A percentile compares a stretch with the other conserved stretches of the same genome.
Evolutionary conservation across 768 basidiomycete genomes (phyloP).

Genomic region (Panellus pusillus): DNA sequence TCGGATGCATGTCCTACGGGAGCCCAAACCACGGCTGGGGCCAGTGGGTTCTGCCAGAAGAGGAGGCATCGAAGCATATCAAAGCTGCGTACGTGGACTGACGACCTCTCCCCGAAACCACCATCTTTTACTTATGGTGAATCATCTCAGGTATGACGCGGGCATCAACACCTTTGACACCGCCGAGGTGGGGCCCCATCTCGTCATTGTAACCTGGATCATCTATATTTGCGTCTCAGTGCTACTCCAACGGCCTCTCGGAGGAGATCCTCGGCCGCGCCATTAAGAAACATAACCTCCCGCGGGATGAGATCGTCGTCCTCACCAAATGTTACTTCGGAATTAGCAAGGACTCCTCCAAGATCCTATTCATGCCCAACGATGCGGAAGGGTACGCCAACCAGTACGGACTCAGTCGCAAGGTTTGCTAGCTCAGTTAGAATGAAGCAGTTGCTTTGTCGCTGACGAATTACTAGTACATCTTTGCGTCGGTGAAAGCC

Average conservation of each 20-base stretch:
- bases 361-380: constrained; percentile 20
- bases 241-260: constrained; percentile 44
- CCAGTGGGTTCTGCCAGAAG: neutral
- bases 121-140: neutral
- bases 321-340: constrained; percentile 45
- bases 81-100: neutral
- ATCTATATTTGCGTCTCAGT: constrained; percentile 19
- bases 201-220: too few species aligned
- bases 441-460: neutral
- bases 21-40: neutral
- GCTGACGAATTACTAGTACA: constrained; percentile 36
- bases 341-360: neutral
- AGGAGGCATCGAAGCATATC: neutral
- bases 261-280: constrained; percentile 51
- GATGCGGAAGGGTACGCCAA: constrained; percentile 34
- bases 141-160: neutral
- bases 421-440: constrained; percentile 27
- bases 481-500: constrained; percentile 47
- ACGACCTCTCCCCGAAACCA: neutral
- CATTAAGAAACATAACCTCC: constrained; percentile 44
- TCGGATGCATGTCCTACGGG: neutral
- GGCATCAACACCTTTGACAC: neutral
- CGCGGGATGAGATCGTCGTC: constrained; percentile 53
- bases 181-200: neutral
- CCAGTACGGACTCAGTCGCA: constrained; percentile 32